Evolutionary conservation across 2,329 filamentous ascomycete species (phyloP).

Genomic region (Nectriaceae sp.): DNA sequence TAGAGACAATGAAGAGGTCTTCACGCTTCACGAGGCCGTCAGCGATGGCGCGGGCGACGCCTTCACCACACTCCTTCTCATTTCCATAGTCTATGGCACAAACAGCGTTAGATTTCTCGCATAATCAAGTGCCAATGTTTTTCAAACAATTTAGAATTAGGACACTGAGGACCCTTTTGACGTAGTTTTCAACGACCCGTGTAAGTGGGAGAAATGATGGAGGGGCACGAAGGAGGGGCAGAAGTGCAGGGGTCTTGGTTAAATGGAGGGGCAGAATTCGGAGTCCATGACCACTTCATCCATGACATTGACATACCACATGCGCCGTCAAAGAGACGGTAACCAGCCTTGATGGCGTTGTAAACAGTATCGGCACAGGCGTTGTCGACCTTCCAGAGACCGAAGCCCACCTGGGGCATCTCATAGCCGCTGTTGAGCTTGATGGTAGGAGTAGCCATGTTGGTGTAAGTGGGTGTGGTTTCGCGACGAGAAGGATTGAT

Average conservation of each 20-base stretch:
- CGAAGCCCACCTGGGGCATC: slow-evolving; percentile 77
- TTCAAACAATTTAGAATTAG: no score
- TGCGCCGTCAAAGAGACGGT: slow-evolving; percentile 62
- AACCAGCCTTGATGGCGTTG: slow-evolving; percentile 67
- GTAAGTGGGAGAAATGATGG: no score
- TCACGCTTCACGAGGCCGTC: slow-evolving; percentile 80
- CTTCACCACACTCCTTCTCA: slow-evolving; percentile 76
- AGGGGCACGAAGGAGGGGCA: background rate
- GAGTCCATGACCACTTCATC: no score
- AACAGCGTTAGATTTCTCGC: slow-evolving; percentile 9
- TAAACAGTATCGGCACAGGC: slow-evolving; percentile 76
- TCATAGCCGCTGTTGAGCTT: slow-evolving; percentile 67
- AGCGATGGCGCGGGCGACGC: slow-evolving; percentile 76
- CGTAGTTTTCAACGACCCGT: no score
- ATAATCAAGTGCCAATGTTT: no score
- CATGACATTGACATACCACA: slow-evolving; percentile 58
- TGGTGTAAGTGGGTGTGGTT: slow-evolving; percentile 1
- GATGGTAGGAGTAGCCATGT: slow-evolving; percentile 47
- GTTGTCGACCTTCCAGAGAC: slow-evolving; percentile 82
- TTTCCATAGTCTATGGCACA: slow-evolving; percentile 73
- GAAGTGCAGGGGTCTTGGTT: background rate
- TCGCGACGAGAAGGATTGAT: slow-evolving; percentile 5
- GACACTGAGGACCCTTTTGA: no score
- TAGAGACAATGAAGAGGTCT: slow-evolving; percentile 90
- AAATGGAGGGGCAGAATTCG: no score